phyloP scores from a whole-genome alignment of 345 rosid genomes.

The Murraya koenigii region DNA sequence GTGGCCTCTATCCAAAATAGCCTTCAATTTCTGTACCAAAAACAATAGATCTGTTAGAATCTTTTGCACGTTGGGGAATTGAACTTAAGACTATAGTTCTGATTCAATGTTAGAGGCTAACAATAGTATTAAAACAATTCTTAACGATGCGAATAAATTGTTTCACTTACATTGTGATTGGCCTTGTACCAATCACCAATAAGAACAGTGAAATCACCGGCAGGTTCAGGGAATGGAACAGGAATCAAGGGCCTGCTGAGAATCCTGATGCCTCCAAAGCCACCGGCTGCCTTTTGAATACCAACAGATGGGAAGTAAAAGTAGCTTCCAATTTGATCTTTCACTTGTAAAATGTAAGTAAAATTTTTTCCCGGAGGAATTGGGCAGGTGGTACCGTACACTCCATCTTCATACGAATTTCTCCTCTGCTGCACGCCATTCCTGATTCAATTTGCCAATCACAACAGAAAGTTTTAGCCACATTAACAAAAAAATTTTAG shows the following conservation, averaged over 20 bases:
- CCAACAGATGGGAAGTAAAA: conserved; percentile 92
- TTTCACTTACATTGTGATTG: conserved; percentile 57
- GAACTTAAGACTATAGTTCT: too few species aligned
- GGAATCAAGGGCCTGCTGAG: conserved; percentile 83
- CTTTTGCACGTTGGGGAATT: too few species aligned
- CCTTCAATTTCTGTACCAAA: conserved; percentile 46
- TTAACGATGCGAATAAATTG: background rate
- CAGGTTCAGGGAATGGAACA: conserved; percentile 81
- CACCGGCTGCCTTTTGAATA: conserved; percentile 94
- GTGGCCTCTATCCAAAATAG: conserved; percentile 58
- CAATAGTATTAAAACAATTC: background rate
- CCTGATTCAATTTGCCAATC: conserved; percentile 35
- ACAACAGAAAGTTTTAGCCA: too few species aligned
- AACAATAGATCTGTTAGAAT: background rate
- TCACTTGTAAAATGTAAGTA: conserved; percentile 77
- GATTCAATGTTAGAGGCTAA: too few species aligned
- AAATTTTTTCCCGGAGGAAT: conserved; percentile 90
- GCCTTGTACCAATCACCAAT: conserved; percentile 80
- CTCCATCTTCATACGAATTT: conserved; percentile 86
- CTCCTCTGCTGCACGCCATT: conserved; percentile 88
- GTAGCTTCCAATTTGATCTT: conserved; percentile 93
- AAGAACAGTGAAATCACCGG: conserved; percentile 72
- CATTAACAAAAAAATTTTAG: too few species aligned
- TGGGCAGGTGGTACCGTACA: conserved; percentile 93
- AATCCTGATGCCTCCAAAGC: conserved; percentile 72